Base-by-base conservation (phyloP, 805 yeast species). In the Debaryomyces tyrocola region DNA sequence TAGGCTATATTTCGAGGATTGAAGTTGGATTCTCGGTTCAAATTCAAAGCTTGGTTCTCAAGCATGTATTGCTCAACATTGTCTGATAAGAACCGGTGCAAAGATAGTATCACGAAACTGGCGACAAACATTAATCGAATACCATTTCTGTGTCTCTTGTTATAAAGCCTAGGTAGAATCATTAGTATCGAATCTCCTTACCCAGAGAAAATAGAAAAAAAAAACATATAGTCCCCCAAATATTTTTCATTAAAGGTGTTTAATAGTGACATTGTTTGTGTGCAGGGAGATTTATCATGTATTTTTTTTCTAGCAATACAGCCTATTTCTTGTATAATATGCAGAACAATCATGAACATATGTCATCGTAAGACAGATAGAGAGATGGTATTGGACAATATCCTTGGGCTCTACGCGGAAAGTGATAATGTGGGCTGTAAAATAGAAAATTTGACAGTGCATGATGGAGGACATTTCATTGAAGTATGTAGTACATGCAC, bases 1-100 rank as follows among this genome's bases (percentile, higher is more conserved):
- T 47, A 34, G 5, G 55, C 45, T 12, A 48, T 35, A 28, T 54
- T 40, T 37, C 66, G 52, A 4, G 73, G 73, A 45, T 63, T 56
- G 51, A 64, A 67, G 2, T 20, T 18, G 4, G 60, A 54, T n/a
- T 46, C 39, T 41, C 50, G 53, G 29, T 63, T 65, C 15, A 56
- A 49, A n/a, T 51, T 53, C 7, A 64, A 47, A 4, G 67, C 63
- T 6, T 54, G 35, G 24, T 45, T 45, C 12, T 64, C 66, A 11
- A 65, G 51, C 17, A 33, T 46, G 6, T 33, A 45, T 43, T 67
- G 72, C 36, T 59, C 50, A 17, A 62, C 48, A 15, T 53, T 48
- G 45, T 37, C 50, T 11, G 43, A 43, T 11, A 53, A 49, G 17
- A 45, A 41, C 24, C 41, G 41, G 35, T 49, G 51, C 12, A 57